These are phyloP conservation scores for Leishmania aethiopica DNA, from an alignment of 208 protist species.

Conservation along the genomic window DNA sequence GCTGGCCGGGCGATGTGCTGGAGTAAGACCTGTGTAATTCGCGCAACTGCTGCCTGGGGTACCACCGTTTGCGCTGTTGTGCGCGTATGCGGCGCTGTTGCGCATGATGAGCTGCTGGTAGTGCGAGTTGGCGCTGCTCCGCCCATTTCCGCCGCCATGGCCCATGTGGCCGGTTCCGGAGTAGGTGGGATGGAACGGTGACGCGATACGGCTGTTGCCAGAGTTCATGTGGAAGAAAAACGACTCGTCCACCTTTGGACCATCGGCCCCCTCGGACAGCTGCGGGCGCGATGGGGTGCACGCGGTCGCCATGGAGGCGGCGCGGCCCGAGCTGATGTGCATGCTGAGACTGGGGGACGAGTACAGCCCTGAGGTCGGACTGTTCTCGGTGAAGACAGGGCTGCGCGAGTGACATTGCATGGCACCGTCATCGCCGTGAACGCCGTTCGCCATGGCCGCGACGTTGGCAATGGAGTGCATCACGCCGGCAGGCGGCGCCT, in stretches of 20 bases:
- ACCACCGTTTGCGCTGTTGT: slow-evolving; percentile 13
- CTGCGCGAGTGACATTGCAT: slow-evolving; percentile 29
- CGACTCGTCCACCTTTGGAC: slow-evolving; percentile 32
- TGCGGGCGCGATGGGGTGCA: slow-evolving; percentile 42
- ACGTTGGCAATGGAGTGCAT: slow-evolving; percentile 47
- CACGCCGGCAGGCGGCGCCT: slow-evolving; percentile 9
- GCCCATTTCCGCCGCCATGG: slow-evolving; percentile 4
- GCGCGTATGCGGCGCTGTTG: slow-evolving; percentile 17
- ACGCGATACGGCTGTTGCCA: slow-evolving; percentile 33
- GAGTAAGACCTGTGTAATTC: slow-evolving; percentile 18
- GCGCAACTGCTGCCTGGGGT: slow-evolving; percentile 20
- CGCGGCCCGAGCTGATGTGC: slow-evolving; percentile 32
- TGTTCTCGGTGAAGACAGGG: slow-evolving; percentile 36
- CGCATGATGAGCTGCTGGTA: slow-evolving; percentile 32
- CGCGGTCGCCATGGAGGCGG: slow-evolving; percentile 23
- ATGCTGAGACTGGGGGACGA: slow-evolving; percentile 24
- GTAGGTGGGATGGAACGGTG: slow-evolving; percentile 26
- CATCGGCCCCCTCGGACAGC: slow-evolving; percentile 26
- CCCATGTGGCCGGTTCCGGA: slow-evolving; percentile 6
- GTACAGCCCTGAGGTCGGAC: slow-evolving; percentile 34
- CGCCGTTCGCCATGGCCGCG: slow-evolving; percentile 25
- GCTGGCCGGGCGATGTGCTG: slow-evolving; percentile 27
- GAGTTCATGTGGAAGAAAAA: slow-evolving; percentile 39
- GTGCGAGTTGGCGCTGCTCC: slow-evolving; percentile 14
- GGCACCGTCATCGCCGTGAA: slow-evolving; percentile 13